Conservation (phyloP, 768 basidiomycete species). For the Boletellus ananiceps region DNA sequence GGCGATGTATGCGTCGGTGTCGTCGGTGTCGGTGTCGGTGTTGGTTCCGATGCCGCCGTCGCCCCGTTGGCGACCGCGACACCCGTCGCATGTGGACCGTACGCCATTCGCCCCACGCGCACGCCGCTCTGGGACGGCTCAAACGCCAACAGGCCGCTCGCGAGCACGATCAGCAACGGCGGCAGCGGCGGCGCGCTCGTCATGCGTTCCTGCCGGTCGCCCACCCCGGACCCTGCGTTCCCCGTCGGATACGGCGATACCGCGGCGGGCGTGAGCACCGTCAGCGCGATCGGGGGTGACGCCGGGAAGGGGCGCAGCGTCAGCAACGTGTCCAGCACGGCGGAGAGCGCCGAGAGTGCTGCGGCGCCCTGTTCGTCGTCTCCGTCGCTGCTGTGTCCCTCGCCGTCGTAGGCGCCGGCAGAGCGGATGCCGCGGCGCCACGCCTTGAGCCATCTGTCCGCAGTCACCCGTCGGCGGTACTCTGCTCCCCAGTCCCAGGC, state of each 20-base stretch:
- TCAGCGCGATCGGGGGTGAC: constrained; percentile 20
- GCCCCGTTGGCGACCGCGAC: too few species aligned
- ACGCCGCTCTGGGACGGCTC: constrained; percentile 25
- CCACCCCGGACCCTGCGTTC: constrained; percentile 3
- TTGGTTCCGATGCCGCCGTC: neutral
- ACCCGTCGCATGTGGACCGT: constrained; percentile 17
- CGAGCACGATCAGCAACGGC: constrained; percentile 24
- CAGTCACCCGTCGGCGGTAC: constrained; percentile 20
- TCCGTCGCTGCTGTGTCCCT: neutral
- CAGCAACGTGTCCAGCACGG: constrained; percentile 32
- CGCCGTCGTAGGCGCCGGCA: neutral
- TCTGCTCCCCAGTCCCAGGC: constrained; percentile 22
- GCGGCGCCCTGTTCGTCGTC: neutral
- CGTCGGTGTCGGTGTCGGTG: neutral
- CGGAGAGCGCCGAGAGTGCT: constrained; percentile 20
- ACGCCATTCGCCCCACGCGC: constrained; percentile 13
- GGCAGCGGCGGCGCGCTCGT: constrained; percentile 32
- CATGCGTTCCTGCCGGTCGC: constrained; percentile 20
- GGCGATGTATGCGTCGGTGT: too few species aligned
- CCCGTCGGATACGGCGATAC: constrained; percentile 8
- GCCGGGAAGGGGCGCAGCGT: constrained; percentile 31
- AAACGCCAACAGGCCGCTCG: constrained; percentile 6
- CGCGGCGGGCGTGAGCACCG: constrained; percentile 9
- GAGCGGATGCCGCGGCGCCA: constrained; percentile 19
- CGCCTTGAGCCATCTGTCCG: constrained; percentile 22